Evolutionary conservation across 768 basidiomycete genomes (phyloP).

Genomic region (Cystobasidium tubakii): DNA sequence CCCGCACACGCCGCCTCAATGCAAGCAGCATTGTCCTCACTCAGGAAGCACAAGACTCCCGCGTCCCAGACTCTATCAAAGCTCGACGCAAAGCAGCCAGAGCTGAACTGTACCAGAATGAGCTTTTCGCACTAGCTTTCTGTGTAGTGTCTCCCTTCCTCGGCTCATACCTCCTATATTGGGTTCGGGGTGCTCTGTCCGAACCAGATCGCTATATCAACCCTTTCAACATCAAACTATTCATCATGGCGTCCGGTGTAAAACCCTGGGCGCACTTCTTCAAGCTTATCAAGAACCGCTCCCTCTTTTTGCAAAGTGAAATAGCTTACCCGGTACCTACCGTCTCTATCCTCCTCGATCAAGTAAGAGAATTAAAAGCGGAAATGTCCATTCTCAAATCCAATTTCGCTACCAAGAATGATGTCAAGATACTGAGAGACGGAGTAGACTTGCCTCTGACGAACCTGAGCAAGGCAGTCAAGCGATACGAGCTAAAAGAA

Average conservation of each 20-base stretch:
- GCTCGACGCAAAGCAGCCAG: conserved; percentile 31
- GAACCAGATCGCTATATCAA: conserved; percentile 47
- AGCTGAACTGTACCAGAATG: conserved; percentile 38
- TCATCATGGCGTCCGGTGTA: conserved; percentile 44
- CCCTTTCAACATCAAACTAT: conserved; percentile 43
- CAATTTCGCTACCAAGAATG: conserved; percentile 22
- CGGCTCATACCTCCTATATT: conserved; percentile 40
- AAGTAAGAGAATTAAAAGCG: conserved; percentile 42
- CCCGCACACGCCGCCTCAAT: conserved; percentile 43
- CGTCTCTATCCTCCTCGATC: conserved; percentile 39
- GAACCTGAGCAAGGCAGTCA: conserved; percentile 39
- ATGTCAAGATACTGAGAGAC: conserved; percentile 41
- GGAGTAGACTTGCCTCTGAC: conserved; percentile 42
- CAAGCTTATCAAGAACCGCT: conserved; percentile 41
- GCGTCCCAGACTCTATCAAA: conserved; percentile 23
- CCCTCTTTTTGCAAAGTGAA: conserved; percentile 42
- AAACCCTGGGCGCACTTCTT: conserved; percentile 44
- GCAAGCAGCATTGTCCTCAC: neutral
- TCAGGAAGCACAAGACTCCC: neutral
- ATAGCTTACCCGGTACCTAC: conserved; percentile 43
- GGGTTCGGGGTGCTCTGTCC: conserved; percentile 38
- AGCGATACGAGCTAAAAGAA: conserved; percentile 38
- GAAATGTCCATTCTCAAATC: conserved; percentile 27
- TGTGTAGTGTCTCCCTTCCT: conserved; percentile 43
- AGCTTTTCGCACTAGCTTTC: conserved; percentile 41